A percentile compares a stretch with the other conserved stretches of the same genome.
These are phyloP conservation scores for Dictyostelium brefeldianum DNA, from an alignment of 78 protist species.

Conservation along the genomic window DNA sequence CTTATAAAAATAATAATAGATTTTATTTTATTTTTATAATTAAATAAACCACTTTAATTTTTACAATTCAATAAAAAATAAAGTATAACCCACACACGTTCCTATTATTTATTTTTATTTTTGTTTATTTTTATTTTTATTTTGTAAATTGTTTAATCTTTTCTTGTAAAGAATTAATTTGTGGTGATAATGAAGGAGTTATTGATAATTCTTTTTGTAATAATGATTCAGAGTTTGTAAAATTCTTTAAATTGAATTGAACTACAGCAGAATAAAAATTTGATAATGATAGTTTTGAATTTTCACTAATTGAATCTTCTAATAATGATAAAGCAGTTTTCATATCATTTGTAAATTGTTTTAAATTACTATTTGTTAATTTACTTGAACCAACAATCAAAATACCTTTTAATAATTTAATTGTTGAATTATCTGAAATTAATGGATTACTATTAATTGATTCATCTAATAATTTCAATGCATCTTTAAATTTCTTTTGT, in stretches of 20 bases:
- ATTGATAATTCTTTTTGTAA: slow-evolving; percentile 9
- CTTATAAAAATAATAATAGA: no score
- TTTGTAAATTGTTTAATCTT: slow-evolving; percentile 17
- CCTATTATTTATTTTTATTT: neutral
- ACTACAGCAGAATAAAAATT: slow-evolving; percentile 4
- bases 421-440: neutral
- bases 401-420: slow-evolving; percentile 6
- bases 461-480: slow-evolving; percentile 13
- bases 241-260: slow-evolving; percentile 6
- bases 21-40: no score
- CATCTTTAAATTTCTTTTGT: slow-evolving; percentile 23
- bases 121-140: neutral
- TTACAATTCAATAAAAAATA: no score
- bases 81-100: no score
- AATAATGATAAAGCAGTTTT: neutral
- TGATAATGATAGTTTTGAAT: slow-evolving; percentile 19
- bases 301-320: neutral
- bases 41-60: no score
- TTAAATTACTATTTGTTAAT: slow-evolving; percentile 30
- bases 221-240: no score
- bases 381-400: neutral
- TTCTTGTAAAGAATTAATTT: slow-evolving; percentile 15
- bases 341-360: slow-evolving; percentile 48
- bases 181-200: neutral
- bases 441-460: neutral